Base-by-base conservation (phyloP, 2,329 filamentous ascomycete species). In the Scedosporium dehoogii region DNA sequence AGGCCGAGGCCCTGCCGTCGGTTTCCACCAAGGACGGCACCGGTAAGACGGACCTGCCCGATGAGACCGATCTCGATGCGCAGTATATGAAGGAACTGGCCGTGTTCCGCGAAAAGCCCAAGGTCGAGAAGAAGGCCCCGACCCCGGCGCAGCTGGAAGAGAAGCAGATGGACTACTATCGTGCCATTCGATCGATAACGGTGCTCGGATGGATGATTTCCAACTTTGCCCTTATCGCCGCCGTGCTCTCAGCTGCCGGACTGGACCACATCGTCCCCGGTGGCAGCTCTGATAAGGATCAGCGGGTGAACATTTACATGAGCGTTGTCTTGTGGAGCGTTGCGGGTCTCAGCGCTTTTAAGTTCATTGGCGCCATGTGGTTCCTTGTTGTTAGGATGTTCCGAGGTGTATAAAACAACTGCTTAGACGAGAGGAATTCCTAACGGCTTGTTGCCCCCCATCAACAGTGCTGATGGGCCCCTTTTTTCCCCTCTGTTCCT, bases 141-240 rank as follows among this genome's bases (percentile, higher is more conserved):
- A 81, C 79, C 0, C 72, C 82, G 0, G 72, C 77, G 0, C 80
- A 85, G 67, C 76, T 83, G 55, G 81, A 85, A 42, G 92, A 97
- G 72, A 91, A 89, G 71, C 93, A 99, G 74, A 91, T 97, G 79
- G 94, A 99, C 73, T 99, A 97, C 77, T 99, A 99, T 82, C 92
- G 92, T 70, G 94, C 92, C 67, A 96, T 99, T 73, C 86, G 94
- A 65, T 96, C 90, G 21, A 85, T 91, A 29, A 92, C 97, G 67
- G 94, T 99, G 33, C 79, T 97, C 59, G 86, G 89, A 67, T 99
- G 94, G 94, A 96, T 99, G 82, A 91, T 97, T 69, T 92, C 87
- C 71, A 99, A 99, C 75, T 90, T 99, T 73, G 92, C 85, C 0
- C 85, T 99, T 5, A 86, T 85, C 0, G 93, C 93, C 0, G 81